Evolutionary conservation across 768 basidiomycete genomes (phyloP).

Genomic region (Russula griseocarnosa): DNA sequence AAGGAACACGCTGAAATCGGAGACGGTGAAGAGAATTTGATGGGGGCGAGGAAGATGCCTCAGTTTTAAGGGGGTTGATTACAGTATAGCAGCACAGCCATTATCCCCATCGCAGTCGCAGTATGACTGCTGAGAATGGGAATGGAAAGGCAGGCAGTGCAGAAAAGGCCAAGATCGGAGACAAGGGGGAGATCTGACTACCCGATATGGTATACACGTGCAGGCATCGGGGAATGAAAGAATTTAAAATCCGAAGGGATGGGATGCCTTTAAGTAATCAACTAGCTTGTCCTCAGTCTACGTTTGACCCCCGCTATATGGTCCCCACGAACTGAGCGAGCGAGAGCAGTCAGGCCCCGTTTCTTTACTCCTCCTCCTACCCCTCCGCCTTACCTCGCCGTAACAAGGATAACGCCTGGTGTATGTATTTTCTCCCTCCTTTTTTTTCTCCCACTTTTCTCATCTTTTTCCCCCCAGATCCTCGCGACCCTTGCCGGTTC

Average conservation of each 20-base stretch:
- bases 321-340: slow-evolving; percentile 28
- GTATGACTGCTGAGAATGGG: neutral
- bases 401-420: slow-evolving; percentile 53
- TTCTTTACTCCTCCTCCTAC: slow-evolving; percentile 31
- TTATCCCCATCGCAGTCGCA: neutral
- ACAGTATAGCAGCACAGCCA: neutral
- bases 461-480: slow-evolving; percentile 41
- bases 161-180: neutral
- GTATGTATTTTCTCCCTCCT: slow-evolving; percentile 28
- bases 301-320: slow-evolving; percentile 27
- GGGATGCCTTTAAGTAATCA: slow-evolving; percentile 20
- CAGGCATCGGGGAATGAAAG: slow-evolving; percentile 16
- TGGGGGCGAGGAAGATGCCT: neutral
- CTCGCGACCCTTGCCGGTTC: slow-evolving; percentile 95
- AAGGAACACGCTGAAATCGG: neutral
- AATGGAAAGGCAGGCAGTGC: neutral
- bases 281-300: neutral
- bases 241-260: slow-evolving; percentile 14
- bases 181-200: slow-evolving; percentile 14
- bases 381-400: slow-evolving; percentile 46
- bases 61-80: neutral
- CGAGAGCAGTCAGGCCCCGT: slow-evolving; percentile 29
- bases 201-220: slow-evolving; percentile 22
- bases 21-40: neutral
- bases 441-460: neutral